A percentile compares a stretch with the other conserved stretches of the same genome.
phyloP scores from a whole-genome alignment of 495 filamentous ascomycete species.

The Articulospora tetracladia region DNA sequence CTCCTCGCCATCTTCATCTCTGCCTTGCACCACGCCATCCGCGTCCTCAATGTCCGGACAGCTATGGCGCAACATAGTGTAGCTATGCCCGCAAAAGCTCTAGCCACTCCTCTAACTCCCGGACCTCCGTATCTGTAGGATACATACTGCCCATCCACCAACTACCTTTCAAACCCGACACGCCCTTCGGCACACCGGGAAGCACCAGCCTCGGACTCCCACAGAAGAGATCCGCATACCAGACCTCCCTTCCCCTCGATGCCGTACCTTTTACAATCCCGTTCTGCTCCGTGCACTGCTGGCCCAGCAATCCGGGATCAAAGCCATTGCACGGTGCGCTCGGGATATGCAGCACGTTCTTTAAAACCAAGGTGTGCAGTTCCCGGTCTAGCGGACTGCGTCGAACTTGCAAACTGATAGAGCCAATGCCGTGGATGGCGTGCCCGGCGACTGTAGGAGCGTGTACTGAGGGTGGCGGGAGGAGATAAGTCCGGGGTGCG shows the following conservation, averaged over 20 bases:
- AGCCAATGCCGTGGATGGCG: not conserved
- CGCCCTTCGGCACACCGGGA: not conserved
- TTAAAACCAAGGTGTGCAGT: not conserved
- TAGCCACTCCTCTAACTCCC: not conserved
- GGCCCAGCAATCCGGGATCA: not conserved
- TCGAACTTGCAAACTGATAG: not conserved
- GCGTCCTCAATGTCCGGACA: no score
- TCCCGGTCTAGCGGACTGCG: not conserved
- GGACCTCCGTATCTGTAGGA: not conserved
- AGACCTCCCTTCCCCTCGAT: not conserved
- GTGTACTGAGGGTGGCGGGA: not conserved
- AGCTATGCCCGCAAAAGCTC: not conserved
- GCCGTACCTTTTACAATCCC: not conserved
- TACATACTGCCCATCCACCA: not conserved
- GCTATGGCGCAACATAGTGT: no score
- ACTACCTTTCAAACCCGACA: not conserved
- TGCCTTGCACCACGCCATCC: no score
- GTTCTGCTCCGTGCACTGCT: not conserved
- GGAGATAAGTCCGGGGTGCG: not conserved
- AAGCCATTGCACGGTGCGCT: conserved; percentile 1
- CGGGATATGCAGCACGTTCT: conserved; percentile 1
- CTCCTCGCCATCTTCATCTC: no score
- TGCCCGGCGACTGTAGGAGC: not conserved
- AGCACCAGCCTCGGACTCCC: not conserved
- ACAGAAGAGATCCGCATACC: not conserved